A percentile compares a stretch with the other conserved stretches of the same genome.
Evolutionary conservation across 2,329 filamentous ascomycete species (phyloP).

Genomic region (Trichoderma gracile): DNA sequence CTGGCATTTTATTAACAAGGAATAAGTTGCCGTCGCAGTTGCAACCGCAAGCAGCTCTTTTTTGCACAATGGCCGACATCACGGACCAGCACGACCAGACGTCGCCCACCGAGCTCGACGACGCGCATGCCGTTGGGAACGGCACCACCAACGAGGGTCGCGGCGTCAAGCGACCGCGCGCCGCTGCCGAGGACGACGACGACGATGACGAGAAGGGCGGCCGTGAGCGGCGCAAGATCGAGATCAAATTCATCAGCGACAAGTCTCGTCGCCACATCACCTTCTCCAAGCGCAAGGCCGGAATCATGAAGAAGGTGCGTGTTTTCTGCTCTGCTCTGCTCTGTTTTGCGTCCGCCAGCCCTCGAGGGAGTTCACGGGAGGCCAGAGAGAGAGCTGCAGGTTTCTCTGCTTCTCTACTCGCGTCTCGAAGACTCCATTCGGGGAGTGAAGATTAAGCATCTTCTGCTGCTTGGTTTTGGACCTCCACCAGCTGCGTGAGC

Average conservation of each 20-base stretch:
- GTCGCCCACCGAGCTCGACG: conserved; percentile 72
- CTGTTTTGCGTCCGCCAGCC: not conserved
- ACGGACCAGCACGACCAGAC: conserved; percentile 75
- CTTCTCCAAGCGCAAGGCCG: conserved; percentile 99
- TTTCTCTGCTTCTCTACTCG: not conserved
- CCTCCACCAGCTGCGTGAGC: not conserved
- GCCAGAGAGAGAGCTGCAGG: not conserved
- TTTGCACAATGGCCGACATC: conserved; percentile 76
- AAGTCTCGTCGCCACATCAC: conserved; percentile 99
- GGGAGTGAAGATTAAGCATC: not conserved
- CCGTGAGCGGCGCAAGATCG: conserved; percentile 98
- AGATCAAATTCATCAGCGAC: conserved; percentile 99
- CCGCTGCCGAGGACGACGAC: conserved; percentile 87
- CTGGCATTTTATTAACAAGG: not conserved
- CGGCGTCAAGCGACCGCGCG: conserved; percentile 86
- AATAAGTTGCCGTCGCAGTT: conserved; percentile 24
- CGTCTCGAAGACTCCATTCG: not conserved
- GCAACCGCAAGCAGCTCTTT: conserved; percentile 9
- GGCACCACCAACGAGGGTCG: conserved; percentile 71
- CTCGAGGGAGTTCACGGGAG: not conserved
- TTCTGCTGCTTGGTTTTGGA: not conserved
- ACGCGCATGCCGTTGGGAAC: conserved; percentile 71
- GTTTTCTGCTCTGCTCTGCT: not conserved
- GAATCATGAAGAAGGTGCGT: conserved; percentile 99
- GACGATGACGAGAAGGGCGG: conserved; percentile 97